Evolutionary conservation across 2,329 filamentous ascomycete species (phyloP).

Genomic region (Furcasterigmium furcatum): DNA sequence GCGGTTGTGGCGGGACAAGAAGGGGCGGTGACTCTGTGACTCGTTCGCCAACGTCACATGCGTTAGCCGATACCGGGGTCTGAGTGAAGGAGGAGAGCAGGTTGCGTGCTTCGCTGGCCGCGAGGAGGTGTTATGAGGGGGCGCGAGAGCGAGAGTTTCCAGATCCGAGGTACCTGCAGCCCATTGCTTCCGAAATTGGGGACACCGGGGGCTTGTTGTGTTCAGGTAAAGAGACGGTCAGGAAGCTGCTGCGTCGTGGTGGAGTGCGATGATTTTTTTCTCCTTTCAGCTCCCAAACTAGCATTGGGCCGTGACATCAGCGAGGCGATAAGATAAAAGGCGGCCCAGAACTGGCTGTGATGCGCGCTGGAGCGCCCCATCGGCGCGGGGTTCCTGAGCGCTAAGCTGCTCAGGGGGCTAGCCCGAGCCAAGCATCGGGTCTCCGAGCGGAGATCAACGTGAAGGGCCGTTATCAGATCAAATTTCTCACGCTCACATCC

Average conservation of each 20-base stretch:
- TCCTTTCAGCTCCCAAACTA: neutral
- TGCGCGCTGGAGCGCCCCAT: too few species aligned
- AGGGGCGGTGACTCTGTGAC: neutral
- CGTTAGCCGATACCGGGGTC: slow-evolving; percentile 3
- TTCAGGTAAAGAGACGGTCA: neutral
- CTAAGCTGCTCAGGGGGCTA: neutral
- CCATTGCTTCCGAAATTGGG: slow-evolving; percentile 1
- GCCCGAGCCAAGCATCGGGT: neutral
- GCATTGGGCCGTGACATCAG: slow-evolving; percentile 5
- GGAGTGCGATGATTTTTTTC: slow-evolving; percentile 3
- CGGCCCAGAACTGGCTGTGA: too few species aligned
- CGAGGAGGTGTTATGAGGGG: slow-evolving; percentile 1
- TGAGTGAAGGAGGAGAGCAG: neutral
- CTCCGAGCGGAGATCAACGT: neutral
- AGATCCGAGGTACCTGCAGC: neutral
- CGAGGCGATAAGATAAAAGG: slow-evolving; percentile 2
- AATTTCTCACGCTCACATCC: neutral
- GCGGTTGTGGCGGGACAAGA: neutral
- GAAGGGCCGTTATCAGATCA: neutral
- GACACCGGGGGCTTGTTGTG: neutral
- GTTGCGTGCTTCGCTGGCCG: neutral
- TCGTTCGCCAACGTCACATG: neutral
- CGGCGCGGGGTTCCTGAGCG: neutral
- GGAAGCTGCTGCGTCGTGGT: neutral
- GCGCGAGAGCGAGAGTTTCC: slow-evolving; percentile 5